Conservation (phyloP, 2,329 filamentous ascomycete genomes). For the Botrytis cinerea region DNA sequence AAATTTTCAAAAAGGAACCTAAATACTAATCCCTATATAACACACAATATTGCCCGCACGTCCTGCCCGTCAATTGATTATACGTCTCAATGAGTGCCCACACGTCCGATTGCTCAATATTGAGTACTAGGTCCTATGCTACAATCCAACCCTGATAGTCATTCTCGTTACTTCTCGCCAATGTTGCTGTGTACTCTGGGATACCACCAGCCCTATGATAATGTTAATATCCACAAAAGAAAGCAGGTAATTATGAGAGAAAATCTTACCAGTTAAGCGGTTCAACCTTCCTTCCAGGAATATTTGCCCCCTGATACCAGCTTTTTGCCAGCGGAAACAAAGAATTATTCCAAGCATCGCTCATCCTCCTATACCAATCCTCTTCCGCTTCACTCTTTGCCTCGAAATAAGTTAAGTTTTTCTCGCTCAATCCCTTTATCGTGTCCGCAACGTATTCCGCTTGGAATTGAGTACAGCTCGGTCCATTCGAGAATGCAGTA, state of each 20-base stretch:
- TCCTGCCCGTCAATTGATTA: background rate
- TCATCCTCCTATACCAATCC: slow-evolving; percentile 41
- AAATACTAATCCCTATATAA: background rate
- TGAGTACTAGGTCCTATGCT: background rate
- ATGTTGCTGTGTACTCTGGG: slow-evolving; percentile 19
- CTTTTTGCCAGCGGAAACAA: slow-evolving; percentile 43
- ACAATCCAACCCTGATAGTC: slow-evolving; percentile 24
- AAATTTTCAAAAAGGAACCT: background rate
- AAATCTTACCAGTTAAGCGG: slow-evolving; percentile 39
- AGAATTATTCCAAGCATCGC: slow-evolving; percentile 38
- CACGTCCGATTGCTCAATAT: background rate
- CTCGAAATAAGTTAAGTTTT: slow-evolving; percentile 42
- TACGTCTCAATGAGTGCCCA: background rate
- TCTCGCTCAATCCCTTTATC: slow-evolving; percentile 40
- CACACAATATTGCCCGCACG: background rate
- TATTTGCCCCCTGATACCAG: slow-evolving; percentile 48
- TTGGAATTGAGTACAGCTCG: slow-evolving; percentile 46
- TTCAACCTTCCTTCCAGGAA: slow-evolving; percentile 46
- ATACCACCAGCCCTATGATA: slow-evolving; percentile 18
- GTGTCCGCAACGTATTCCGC: slow-evolving; percentile 44
- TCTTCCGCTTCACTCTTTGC: slow-evolving; percentile 40
- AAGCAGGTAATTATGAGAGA: background rate
- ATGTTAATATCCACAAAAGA: background rate
- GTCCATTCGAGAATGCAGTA: slow-evolving; percentile 46
- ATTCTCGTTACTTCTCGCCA: slow-evolving; percentile 24